Conservation (phyloP, 352 stramenopile species). For the Phytophthora cactorum region DNA sequence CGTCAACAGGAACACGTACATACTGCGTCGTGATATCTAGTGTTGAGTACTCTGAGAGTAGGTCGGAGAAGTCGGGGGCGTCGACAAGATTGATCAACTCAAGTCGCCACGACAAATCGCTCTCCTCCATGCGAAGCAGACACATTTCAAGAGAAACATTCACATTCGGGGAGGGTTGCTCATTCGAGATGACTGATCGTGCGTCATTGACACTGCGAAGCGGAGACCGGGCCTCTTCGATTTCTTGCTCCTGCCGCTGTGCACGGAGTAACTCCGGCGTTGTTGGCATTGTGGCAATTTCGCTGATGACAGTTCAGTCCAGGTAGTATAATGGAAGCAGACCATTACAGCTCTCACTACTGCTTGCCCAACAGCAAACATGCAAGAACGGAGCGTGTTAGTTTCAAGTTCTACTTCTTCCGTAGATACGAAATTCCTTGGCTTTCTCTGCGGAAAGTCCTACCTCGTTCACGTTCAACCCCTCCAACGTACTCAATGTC, state of each 20-base stretch:
- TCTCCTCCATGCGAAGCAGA: not conserved
- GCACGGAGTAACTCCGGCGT: not conserved
- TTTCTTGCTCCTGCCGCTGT: not conserved
- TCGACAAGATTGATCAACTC: not conserved
- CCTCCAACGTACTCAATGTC: too few species aligned
- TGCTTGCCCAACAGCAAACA: too few species aligned
- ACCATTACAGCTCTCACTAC: too few species aligned
- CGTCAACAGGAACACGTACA: slow-evolving; percentile 1
- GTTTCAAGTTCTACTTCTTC: too few species aligned
- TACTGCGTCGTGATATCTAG: not conserved
- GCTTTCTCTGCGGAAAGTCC: too few species aligned
- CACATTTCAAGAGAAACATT: slow-evolving; percentile 11
- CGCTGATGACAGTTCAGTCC: not conserved
- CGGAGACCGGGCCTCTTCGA: not conserved
- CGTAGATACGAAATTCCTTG: too few species aligned
- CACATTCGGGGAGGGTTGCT: not conserved
- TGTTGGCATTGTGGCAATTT: not conserved
- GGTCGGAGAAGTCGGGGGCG: not conserved
- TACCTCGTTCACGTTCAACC: too few species aligned
- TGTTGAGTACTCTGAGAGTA: not conserved
- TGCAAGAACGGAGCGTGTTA: too few species aligned
- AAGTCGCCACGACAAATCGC: not conserved
- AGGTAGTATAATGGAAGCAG: too few species aligned
- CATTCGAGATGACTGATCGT: not conserved
- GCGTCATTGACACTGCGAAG: not conserved